Evolutionary conservation across 345 rosid genomes (phyloP).

Genomic region (Kernera saxatilis): DNA sequence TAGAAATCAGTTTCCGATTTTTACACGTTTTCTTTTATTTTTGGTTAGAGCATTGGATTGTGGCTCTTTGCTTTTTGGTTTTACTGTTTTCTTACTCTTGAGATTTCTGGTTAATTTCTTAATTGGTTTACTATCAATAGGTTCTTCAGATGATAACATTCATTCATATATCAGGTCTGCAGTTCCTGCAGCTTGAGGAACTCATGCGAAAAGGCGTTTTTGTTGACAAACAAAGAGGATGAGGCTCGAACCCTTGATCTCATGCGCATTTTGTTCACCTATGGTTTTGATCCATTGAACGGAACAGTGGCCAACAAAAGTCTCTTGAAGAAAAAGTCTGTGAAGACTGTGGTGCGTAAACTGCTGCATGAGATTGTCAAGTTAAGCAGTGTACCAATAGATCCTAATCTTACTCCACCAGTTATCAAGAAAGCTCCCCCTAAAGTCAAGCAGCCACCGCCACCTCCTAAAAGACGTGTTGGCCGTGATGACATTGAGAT

Average conservation of each 20-base stretch:
- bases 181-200: conserved; percentile 90
- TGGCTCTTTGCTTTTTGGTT: neutral
- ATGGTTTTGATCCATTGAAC: conserved; percentile 65
- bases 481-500: conserved; percentile 96
- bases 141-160: conserved; percentile 22
- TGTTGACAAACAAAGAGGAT: conserved; percentile 83
- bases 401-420: conserved; percentile 96
- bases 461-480: conserved; percentile 82
- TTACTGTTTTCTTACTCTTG: neutral
- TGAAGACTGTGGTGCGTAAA: conserved; percentile 78
- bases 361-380: conserved; percentile 81
- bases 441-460: conserved; percentile 96
- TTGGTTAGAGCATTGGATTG: neutral
- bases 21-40: neutral
- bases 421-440: conserved; percentile 78
- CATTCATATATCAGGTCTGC: conserved; percentile 63
- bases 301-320: conserved; percentile 53
- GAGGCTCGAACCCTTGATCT: conserved; percentile 86
- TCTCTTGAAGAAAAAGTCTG: conserved; percentile 66
- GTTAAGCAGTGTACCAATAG: conserved; percentile 85
- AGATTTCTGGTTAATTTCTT: neutral
- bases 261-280: conserved; percentile 72
- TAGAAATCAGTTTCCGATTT: neutral
- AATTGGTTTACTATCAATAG: conserved; percentile 10
- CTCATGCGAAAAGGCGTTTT: conserved; percentile 80